phyloP scores from a whole-genome alignment of 169 alveolate genomes.

The Plasmodium coatneyi region DNA sequence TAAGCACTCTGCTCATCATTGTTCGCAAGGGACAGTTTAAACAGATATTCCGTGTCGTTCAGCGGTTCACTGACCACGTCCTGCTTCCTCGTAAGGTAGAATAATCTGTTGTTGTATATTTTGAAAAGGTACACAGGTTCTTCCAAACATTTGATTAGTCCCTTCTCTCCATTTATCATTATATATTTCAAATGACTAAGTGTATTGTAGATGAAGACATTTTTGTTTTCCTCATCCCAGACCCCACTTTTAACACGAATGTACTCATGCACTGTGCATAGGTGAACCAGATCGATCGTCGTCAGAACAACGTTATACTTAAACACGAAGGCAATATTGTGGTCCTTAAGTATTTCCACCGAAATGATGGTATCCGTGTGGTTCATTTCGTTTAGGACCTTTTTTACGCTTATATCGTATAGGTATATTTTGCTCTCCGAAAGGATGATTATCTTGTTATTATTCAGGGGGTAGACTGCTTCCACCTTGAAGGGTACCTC shows the following conservation, averaged over 20 bases:
- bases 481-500: slow-evolving; percentile 50
- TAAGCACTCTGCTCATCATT: slow-evolving; percentile 48
- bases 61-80: not conserved
- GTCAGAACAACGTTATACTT: slow-evolving; percentile 78
- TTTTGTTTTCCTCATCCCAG: slow-evolving; percentile 79
- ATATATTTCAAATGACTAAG: slow-evolving; percentile 64
- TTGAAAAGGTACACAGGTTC: slow-evolving; percentile 65
- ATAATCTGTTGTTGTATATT: slow-evolving; percentile 28
- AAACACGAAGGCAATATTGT: slow-evolving; percentile 77
- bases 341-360: slow-evolving; percentile 74
- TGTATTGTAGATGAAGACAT: slow-evolving; percentile 77
- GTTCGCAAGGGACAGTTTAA: slow-evolving; percentile 37
- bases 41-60: slow-evolving; percentile 50
- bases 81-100: slow-evolving; percentile 44
- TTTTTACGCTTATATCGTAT: slow-evolving; percentile 58
- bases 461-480: slow-evolving; percentile 32
- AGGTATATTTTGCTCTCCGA: slow-evolving; percentile 51
- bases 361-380: slow-evolving; percentile 77
- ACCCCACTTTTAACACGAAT: slow-evolving; percentile 80
- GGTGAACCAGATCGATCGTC: slow-evolving; percentile 75
- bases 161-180: slow-evolving; percentile 60
- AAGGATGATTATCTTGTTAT: slow-evolving; percentile 30
- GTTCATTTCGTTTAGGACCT: slow-evolving; percentile 30
- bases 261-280: slow-evolving; percentile 76
- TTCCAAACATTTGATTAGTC: slow-evolving; percentile 60